Evolutionary conservation across 23 red algal species (phyloP), one percentile per base, ranked within the genome.

Genomic region (Gracilaria vermiculophylla): DNA sequence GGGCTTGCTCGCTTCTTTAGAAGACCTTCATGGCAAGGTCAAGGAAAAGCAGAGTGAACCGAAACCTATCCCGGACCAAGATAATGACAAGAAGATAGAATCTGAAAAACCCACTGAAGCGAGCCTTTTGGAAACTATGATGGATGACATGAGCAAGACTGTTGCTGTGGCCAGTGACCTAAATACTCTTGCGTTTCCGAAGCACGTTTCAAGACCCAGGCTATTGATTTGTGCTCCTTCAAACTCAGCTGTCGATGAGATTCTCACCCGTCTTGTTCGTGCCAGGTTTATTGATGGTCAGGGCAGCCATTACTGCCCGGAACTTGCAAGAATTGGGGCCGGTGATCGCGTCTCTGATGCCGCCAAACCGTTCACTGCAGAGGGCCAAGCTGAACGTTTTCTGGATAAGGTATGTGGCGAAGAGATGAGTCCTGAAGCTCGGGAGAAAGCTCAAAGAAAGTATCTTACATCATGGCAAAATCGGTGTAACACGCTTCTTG

Each of bases 201-300:
- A 65, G 23, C 90, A 62, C 17, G 53, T 80, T 11, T 33, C 57
- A 4, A n/a, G 90, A 71, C 90, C 90, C 15, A 92, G 89, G 6
- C 55, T 98, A 1, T 90, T 98, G 50, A 88, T 98, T 20, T 98
- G 96, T 69, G 96, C 96, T 13, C 92, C 96, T 15, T 95, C 92
- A 20, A 98, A 98, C 75, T 62, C 90, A 28, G 92, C 96, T 41
- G 96, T 98, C 11, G 89, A 99, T 75, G 95, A 97, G 53, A 88
- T 94, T 85, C 77, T 97, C 28, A 80, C 86, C 11, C 84, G 95
- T 17, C 74, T 97, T 23, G 77, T 80, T 19, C 52, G 33, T 24
- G 40, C 53, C 3, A 92, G 87, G 37, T 93, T 97, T 85, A 62
- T 97, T 25, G 95, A 97, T 65, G 89, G 91, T 20, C 60, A 90